These are phyloP conservation scores for Tolypocladium amazonense DNA, from an alignment of 2,329 filamentous ascomycete genomes.

Conservation along the genomic window DNA sequence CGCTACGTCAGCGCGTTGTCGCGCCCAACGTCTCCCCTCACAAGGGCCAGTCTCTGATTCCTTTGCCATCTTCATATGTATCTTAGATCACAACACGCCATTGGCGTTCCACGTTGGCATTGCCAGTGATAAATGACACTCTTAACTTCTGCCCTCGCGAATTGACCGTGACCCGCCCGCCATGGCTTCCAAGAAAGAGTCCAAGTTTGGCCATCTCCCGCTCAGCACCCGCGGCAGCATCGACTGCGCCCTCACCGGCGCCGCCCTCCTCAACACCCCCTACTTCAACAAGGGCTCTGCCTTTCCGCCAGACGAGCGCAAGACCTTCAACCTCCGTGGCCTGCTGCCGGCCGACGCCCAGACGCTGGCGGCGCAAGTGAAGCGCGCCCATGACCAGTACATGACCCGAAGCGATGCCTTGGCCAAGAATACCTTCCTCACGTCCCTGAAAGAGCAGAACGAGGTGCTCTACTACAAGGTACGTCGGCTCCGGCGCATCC, in stretches of 20 bases:
- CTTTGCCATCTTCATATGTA: neutral
- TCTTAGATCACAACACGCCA: neutral
- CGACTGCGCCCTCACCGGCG: conserved; percentile 24
- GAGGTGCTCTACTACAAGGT: conserved; percentile 71
- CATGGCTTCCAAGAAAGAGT: conserved; percentile 4
- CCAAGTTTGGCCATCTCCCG: conserved; percentile 20
- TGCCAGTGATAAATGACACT: neutral
- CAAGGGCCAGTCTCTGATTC: neutral
- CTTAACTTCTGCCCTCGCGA: neutral
- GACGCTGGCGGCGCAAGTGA: conserved; percentile 64
- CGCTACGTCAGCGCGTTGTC: neutral
- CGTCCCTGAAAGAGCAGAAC: conserved; percentile 77
- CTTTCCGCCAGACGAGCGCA: conserved; percentile 59
- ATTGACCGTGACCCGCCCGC: neutral
- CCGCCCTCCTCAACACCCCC: conserved; percentile 23
- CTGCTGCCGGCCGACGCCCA: conserved; percentile 64
- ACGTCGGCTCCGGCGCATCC: conserved; percentile 5
- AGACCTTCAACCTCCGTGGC: conserved; percentile 59
- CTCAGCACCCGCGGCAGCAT: conserved; percentile 24
- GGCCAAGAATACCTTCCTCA: conserved; percentile 81
- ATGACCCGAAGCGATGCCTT: conserved; percentile 49
- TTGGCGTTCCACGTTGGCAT: no score
- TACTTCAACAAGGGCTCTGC: conserved; percentile 72
- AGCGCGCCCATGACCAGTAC: conserved; percentile 76
- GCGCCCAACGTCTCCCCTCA: neutral